phyloP scores from a whole-genome alignment of 257 asterid species.

The Cordia subcordata region DNA sequence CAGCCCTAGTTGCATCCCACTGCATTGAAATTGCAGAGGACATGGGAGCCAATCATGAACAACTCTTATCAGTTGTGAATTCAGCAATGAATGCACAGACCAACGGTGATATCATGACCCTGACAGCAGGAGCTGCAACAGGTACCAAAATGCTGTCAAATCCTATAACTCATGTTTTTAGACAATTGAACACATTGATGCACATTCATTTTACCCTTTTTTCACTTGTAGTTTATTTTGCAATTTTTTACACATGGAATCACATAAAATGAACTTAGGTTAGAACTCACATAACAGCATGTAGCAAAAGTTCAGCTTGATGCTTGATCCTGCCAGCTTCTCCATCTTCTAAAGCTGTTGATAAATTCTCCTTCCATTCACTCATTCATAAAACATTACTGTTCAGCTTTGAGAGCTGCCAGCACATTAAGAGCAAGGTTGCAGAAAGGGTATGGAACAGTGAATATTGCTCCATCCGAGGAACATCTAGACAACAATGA shows the following conservation, averaged over 20 bases:
- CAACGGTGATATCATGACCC: conserved; percentile 78
- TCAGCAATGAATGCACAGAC: conserved; percentile 74
- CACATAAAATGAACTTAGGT: too few species aligned
- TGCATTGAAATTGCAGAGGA: conserved; percentile 90
- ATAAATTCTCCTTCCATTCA: neutral
- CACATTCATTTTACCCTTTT: too few species aligned
- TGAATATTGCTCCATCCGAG: conserved; percentile 38
- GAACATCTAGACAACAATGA: conserved; percentile 38
- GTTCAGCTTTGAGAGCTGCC: conserved; percentile 77
- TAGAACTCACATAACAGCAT: too few species aligned
- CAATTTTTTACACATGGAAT: too few species aligned
- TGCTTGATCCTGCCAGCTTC: too few species aligned
- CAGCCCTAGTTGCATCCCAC: conserved; percentile 90
- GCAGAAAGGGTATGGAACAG: conserved; percentile 47
- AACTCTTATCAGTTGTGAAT: conserved; percentile 50
- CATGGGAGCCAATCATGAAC: conserved; percentile 77
- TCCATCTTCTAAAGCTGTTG: too few species aligned
- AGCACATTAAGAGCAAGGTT: conserved; percentile 65
- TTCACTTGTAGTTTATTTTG: too few species aligned
- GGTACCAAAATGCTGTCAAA: conserved; percentile 29
- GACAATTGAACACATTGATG: too few species aligned
- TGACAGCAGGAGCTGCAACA: conserved; percentile 92
- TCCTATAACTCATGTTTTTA: too few species aligned
- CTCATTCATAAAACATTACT: neutral
- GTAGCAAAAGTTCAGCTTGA: too few species aligned